Percentiles rank a stretch among this genome's conserved stretches.
Conservation (phyloP, 2,329 filamentous ascomycete genomes). For the Colletotrichum sojae region DNA sequence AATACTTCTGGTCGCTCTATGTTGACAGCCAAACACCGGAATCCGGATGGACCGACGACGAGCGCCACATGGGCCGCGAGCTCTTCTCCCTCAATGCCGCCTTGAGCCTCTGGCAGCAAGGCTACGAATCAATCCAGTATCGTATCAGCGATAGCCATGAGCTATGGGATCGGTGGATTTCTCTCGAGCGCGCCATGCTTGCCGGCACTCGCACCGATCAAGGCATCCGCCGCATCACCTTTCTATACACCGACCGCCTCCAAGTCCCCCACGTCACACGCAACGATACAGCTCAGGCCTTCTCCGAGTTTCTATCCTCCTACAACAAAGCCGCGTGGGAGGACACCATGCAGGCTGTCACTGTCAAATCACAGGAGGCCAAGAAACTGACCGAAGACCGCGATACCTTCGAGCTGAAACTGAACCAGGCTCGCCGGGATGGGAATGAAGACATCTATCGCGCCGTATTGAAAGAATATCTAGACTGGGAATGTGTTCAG, state of each 20-base stretch:
- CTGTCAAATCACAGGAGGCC: slow-evolving; percentile 72
- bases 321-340: slow-evolving; percentile 82
- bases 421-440: slow-evolving; percentile 70
- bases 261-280: slow-evolving; percentile 81
- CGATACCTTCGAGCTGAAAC: slow-evolving; percentile 76
- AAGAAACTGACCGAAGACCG: slow-evolving; percentile 76
- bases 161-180: slow-evolving; percentile 85
- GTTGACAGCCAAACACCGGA: slow-evolving; percentile 71
- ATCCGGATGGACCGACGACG: slow-evolving; percentile 74
- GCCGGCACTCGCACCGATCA: slow-evolving; percentile 67
- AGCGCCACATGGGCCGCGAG: slow-evolving; percentile 77
- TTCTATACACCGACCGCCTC: slow-evolving; percentile 79
- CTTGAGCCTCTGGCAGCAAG: slow-evolving; percentile 79
- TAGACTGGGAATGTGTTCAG: slow-evolving; percentile 85
- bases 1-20: slow-evolving; percentile 82
- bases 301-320: slow-evolving; percentile 80
- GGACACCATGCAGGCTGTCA: slow-evolving; percentile 78
- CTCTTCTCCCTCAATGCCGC: slow-evolving; percentile 79
- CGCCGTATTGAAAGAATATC: slow-evolving; percentile 74
- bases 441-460: slow-evolving; percentile 70
- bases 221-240: slow-evolving; percentile 75
- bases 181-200: slow-evolving; percentile 79
- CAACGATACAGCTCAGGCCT: slow-evolving; percentile 81
- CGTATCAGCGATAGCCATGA: slow-evolving; percentile 83
- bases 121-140: slow-evolving; percentile 79